Conservation (phyloP, 2,329 filamentous ascomycete genomes). For the Teratosphaeria nubilosa region DNA sequence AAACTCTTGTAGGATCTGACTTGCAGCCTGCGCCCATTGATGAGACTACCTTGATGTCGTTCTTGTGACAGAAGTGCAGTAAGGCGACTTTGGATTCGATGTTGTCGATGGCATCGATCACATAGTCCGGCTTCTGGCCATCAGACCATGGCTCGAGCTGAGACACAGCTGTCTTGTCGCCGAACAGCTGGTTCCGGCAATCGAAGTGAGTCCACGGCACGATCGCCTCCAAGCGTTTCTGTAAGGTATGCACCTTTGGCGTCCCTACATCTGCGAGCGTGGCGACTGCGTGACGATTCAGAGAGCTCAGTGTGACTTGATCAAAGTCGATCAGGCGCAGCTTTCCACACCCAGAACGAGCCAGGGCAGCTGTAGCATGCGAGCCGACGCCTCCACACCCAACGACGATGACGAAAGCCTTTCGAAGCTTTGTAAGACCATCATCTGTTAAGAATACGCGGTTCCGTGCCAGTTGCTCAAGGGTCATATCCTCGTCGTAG, state of each 20-base stretch:
- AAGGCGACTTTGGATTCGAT: conserved; percentile 93
- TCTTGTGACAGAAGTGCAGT: conserved; percentile 74
- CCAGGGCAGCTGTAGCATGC: conserved; percentile 76
- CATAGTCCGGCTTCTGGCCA: conserved; percentile 61
- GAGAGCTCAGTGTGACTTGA: conserved; percentile 85
- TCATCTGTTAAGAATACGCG: conserved; percentile 78
- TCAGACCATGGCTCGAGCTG: conserved; percentile 59
- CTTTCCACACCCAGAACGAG: conserved; percentile 78
- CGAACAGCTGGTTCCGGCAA: conserved; percentile 73
- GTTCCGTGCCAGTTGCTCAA: conserved; percentile 90
- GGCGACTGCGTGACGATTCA: conserved; percentile 93
- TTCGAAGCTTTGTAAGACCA: conserved; percentile 68
- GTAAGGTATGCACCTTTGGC: conserved; percentile 79
- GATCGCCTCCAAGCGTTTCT: conserved; percentile 70
- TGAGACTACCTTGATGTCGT: conserved; percentile 73
- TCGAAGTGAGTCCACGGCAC: conserved; percentile 90
- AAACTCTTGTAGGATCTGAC: conserved; percentile 71
- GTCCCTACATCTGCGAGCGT: conserved; percentile 89
- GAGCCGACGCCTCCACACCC: conserved; percentile 93
- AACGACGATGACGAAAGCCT: conserved; percentile 77
- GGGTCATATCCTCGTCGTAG: conserved; percentile 69
- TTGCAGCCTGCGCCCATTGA: conserved; percentile 97
- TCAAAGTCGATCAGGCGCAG: conserved; percentile 92
- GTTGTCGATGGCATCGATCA: conserved; percentile 98
- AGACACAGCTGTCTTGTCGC: conserved; percentile 51